These are phyloP conservation scores for Pyrenochaeta sp. DNA, from an alignment of 2,329 filamentous ascomycete genomes.

Conservation along the genomic window DNA sequence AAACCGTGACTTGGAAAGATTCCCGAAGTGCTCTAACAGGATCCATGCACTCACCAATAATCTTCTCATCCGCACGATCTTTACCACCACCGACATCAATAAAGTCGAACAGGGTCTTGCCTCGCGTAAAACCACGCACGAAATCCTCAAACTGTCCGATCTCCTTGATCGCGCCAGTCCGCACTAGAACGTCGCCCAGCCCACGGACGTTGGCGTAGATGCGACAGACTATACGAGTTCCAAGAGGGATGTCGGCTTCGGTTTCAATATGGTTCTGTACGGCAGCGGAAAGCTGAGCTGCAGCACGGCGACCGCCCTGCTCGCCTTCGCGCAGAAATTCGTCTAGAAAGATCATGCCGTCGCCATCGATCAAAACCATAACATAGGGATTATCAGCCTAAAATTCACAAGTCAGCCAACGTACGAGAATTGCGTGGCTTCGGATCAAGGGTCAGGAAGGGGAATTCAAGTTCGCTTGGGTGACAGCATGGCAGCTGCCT, in stretches of 20 bases:
- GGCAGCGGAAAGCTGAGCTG: slow-evolving; percentile 56
- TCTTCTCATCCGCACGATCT: slow-evolving; percentile 57
- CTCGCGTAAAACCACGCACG: slow-evolving; percentile 63
- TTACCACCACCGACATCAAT: slow-evolving; percentile 58
- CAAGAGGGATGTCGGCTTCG: slow-evolving; percentile 50
- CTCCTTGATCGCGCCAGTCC: slow-evolving; percentile 56
- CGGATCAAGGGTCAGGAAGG: neutral
- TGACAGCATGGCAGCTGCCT: neutral
- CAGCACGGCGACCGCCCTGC: slow-evolving; percentile 62
- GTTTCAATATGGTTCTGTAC: slow-evolving; percentile 55
- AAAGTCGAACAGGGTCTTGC: slow-evolving; percentile 55
- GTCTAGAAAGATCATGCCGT: slow-evolving; percentile 64
- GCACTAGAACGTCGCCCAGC: slow-evolving; percentile 58
- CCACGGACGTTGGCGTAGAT: slow-evolving; percentile 64
- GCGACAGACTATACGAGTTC: slow-evolving; percentile 59
- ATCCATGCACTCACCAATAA: slow-evolving; percentile 54
- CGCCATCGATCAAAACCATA: slow-evolving; percentile 63
- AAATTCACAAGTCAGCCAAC: slow-evolving; percentile 1
- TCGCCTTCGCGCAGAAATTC: slow-evolving; percentile 60
- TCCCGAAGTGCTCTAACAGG: neutral
- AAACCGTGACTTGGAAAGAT: neutral
- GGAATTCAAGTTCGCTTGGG: neutral
- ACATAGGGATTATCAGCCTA: slow-evolving; percentile 58
- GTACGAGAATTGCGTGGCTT: neutral
- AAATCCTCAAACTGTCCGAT: slow-evolving; percentile 59